Evolutionary conservation across 2,329 filamentous ascomycete species (phyloP), one percentile per base, ranked within the genome.

Genomic region (Fusarium tupiense): DNA sequence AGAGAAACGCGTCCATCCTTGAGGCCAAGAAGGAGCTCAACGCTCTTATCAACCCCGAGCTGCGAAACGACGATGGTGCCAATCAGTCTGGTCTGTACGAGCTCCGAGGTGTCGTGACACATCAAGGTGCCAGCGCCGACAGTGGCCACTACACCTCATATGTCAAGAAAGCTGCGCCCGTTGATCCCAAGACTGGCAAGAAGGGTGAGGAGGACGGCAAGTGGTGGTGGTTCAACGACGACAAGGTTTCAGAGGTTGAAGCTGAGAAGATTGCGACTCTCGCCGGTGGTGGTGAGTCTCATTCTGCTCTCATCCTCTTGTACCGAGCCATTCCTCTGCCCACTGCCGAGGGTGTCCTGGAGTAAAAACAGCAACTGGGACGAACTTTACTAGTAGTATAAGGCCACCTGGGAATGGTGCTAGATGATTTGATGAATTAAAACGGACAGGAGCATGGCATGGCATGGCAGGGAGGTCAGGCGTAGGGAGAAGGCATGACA

Each of bases 201-300:
- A 87, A 90, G 78, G 91, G 90, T 61, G 91, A 93, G 79, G 94
- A 97, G 80, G 94, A 97, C 80, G 95, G 94, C 76, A 98, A 95
- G 79, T 99, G 96, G 96, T 99, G 96, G 96, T 99, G 96, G 96
- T 99, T 99, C 88, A 98, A 99, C 83, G 96, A 99, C 79, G 96
- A 99, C 81, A 97, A 95, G 86, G 96, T 99, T 40, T 91, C 93
- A 20, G 96, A 99, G 85, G 96, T 99, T 35, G 91, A 94, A 22
- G 87, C 90, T 33, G 96, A 98, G 78, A 96, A 97, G 86, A 97
- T 99, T 75, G 93, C 96, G 81, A 93, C 92, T 8, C 88, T 99
- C 59, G 90, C 95, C 58, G 97, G 96, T 67, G 96, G 97, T 79
- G 96, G 95, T 75, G 94, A 96, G 84, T 93, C 91, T 61, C 94